These are phyloP conservation scores for Sugiyamaella japonica DNA, from an alignment of 1,139 yeast species.

Conservation along the genomic window DNA sequence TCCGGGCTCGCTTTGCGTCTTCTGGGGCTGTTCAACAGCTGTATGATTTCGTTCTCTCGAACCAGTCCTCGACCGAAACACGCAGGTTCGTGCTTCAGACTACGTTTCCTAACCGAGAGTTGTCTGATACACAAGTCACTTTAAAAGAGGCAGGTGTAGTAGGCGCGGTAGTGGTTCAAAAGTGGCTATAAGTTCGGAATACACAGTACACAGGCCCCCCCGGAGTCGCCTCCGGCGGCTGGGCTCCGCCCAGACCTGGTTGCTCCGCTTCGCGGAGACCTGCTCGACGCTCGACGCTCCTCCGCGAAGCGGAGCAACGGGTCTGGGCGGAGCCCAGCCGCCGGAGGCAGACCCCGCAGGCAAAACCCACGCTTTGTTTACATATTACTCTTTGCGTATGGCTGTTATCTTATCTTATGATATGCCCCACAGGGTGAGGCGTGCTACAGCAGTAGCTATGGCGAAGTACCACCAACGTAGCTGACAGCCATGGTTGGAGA, in stretches of 20 bases:
- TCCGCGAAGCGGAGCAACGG: no score
- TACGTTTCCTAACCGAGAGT: constrained; percentile 80
- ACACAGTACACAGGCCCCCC: no score
- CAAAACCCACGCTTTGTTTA: no score
- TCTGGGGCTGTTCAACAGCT: constrained; percentile 65
- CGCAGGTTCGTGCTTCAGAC: constrained; percentile 69
- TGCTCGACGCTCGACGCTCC: no score
- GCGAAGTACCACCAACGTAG: background rate
- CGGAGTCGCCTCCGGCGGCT: no score
- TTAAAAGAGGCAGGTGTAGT: constrained; percentile 75
- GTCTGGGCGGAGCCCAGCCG: background rate
- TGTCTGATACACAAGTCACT: constrained; percentile 56
- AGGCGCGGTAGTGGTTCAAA: constrained; percentile 85
- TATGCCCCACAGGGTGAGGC: background rate
- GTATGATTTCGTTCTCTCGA: constrained; percentile 63
- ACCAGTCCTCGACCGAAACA: constrained; percentile 46
- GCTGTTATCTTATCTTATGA: background rate
- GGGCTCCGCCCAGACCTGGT: background rate
- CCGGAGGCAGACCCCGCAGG: background rate
- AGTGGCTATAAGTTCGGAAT: constrained; percentile 21
- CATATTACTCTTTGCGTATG: background rate
- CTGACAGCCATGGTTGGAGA: background rate
- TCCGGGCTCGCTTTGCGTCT: constrained; percentile 63
- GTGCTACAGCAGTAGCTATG: background rate
- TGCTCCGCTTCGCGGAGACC: no score